Conservation (phyloP, 306 rosid species). For the Sicyos baderoa region DNA sequence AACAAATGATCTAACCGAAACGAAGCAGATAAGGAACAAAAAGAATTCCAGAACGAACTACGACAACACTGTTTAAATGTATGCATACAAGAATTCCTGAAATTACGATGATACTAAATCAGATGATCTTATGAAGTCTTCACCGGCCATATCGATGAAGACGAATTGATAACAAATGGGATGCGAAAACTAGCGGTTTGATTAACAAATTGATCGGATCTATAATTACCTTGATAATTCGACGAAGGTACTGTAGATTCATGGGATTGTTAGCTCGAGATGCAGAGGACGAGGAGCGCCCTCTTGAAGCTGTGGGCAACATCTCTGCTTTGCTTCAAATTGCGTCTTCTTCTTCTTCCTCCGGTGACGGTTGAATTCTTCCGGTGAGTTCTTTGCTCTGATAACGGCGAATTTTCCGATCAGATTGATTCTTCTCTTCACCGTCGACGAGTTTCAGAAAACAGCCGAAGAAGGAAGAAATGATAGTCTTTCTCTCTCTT, state of each 20-base stretch:
- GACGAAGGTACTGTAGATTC: slow-evolving; percentile 75
- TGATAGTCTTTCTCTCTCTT: not conserved
- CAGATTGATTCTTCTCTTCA: slow-evolving; percentile 4
- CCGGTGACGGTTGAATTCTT: slow-evolving; percentile 19
- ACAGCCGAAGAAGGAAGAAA: not conserved
- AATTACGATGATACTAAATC: not conserved
- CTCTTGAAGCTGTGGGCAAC: slow-evolving; percentile 84
- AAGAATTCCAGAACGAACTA: not conserved
- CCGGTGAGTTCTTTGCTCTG: slow-evolving; percentile 20
- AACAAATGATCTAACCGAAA: slow-evolving; percentile 7
- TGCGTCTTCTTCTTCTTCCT: not conserved
- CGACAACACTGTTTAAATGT: not conserved
- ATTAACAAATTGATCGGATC: slow-evolving; percentile 40
- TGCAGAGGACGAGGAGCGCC: slow-evolving; percentile 72
- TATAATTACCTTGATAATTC: slow-evolving; percentile 66
- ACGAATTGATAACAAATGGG: not conserved
- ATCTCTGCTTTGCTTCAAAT: slow-evolving; percentile 28
- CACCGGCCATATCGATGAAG: not conserved
- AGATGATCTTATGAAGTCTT: not conserved
- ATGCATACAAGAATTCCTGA: not conserved
- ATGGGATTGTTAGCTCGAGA: slow-evolving; percentile 65
- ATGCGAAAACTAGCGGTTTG: not conserved
- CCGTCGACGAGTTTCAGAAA: slow-evolving; percentile 18
- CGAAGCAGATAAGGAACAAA: not conserved
- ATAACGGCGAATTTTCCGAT: slow-evolving; percentile 30